Evolutionary conservation across 805 yeast species (phyloP).

Genomic region (Saccharomycopsis synnaedendra): DNA sequence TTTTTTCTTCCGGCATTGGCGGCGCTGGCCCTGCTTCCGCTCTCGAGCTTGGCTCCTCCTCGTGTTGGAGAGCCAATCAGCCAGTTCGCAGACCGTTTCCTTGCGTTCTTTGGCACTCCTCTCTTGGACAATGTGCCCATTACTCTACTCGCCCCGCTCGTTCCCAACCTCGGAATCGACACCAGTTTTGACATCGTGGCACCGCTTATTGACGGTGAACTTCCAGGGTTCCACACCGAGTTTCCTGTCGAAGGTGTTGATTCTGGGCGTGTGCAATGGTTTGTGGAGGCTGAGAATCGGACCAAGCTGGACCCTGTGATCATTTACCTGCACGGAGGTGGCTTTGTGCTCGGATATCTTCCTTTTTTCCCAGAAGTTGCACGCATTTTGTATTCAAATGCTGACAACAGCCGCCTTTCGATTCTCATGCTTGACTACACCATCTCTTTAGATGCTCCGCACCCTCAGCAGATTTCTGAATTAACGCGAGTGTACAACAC

Average conservation of each 20-base stretch:
- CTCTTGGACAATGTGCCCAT: too few species aligned
- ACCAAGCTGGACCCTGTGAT: slow-evolving; percentile 3
- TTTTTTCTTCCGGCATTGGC: too few species aligned
- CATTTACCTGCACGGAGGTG: slow-evolving; percentile 4
- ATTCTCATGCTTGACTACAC: slow-evolving; percentile 20
- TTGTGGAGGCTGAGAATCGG: slow-evolving; percentile 1
- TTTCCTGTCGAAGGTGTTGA: neutral
- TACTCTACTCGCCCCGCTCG: too few species aligned
- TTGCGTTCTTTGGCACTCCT: too few species aligned
- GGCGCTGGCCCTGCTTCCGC: too few species aligned
- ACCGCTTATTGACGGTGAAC: neutral
- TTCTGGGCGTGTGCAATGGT: neutral
- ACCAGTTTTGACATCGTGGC: too few species aligned
- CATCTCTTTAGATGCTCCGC: slow-evolving; percentile 18
- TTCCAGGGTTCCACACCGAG: neutral
- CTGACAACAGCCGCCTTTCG: slow-evolving; percentile 13
- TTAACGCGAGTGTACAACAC: slow-evolving; percentile 14
- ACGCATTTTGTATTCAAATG: neutral
- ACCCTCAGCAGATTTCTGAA: slow-evolving; percentile 20
- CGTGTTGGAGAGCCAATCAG: too few species aligned
- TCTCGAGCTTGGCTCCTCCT: too few species aligned
- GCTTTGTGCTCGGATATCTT: neutral
- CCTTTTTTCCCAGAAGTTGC: neutral
- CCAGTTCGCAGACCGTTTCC: too few species aligned
- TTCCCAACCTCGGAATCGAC: too few species aligned